Evolutionary conservation across 768 basidiomycete species (phyloP).

Genomic region (Mrakia hoshinonis): DNA sequence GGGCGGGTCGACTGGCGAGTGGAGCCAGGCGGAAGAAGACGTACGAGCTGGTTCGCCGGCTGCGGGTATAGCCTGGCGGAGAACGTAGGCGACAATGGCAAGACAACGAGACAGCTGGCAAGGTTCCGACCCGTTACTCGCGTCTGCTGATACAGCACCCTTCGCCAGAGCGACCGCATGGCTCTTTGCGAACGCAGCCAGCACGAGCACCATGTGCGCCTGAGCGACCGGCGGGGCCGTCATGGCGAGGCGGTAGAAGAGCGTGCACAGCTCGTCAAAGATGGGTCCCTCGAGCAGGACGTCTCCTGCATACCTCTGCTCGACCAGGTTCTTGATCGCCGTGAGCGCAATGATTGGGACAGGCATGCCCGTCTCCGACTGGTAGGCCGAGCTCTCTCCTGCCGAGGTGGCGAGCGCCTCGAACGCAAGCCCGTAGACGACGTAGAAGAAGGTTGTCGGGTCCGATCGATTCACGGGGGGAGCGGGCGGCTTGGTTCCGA

Average conservation of each 20-base stretch:
- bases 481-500: background rate
- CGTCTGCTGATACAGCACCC: background rate
- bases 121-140: background rate
- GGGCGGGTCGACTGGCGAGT: background rate
- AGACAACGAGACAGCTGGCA: constrained; percentile 55
- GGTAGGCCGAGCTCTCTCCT: constrained; percentile 32
- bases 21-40: constrained; percentile 22
- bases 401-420: constrained; percentile 55
- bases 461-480: constrained; percentile 45
- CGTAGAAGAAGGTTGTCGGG: constrained; percentile 73
- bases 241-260: constrained; percentile 84
- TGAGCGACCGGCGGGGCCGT: constrained; percentile 69
- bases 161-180: constrained; percentile 26
- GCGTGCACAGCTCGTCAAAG: constrained; percentile 79
- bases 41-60: constrained; percentile 8
- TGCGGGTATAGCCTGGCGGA: constrained; percentile 62
- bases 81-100: constrained; percentile 68
- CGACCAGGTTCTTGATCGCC: constrained; percentile 69
- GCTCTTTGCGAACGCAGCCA: constrained; percentile 51
- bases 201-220: constrained; percentile 59
- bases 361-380: constrained; percentile 43
- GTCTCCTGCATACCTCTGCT: constrained; percentile 68
- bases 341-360: constrained; percentile 61
- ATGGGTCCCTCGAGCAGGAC: constrained; percentile 70
- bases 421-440: constrained; percentile 86